Percentiles rank a stretch among this genome's conserved stretches.
Conservation (phyloP, 768 basidiomycete genomes). For the Saitozyma podzolica region DNA sequence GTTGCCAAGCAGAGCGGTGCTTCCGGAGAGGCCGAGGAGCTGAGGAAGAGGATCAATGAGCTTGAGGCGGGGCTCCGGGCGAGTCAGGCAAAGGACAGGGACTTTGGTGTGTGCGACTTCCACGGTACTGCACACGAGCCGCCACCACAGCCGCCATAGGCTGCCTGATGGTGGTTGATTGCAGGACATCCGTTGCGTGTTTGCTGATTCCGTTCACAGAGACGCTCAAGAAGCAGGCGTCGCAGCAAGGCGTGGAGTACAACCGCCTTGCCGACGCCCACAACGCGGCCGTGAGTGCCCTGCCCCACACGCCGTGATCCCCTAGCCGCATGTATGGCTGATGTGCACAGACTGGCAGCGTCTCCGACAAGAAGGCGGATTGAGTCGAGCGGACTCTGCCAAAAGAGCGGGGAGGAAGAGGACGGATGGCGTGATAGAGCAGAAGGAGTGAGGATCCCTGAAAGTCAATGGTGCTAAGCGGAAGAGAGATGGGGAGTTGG, state of each 20-base stretch:
- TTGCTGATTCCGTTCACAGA: conserved; percentile 55
- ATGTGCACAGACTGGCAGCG: conserved; percentile 57
- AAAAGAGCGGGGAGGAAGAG: background rate
- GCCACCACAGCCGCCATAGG: too few relatives aligned
- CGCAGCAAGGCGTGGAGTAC: conserved; percentile 74
- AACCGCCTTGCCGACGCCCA: conserved; percentile 77
- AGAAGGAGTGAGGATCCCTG: background rate
- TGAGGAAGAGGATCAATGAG: conserved; percentile 63
- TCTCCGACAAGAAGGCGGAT: conserved; percentile 68
- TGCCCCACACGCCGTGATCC: background rate
- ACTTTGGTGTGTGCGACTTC: conserved; percentile 60
- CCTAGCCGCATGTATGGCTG: background rate
- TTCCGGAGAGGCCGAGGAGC: conserved; percentile 52
- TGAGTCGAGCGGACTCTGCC: conserved; percentile 39
- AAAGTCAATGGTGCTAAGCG: too few relatives aligned
- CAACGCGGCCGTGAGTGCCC: conserved; percentile 59
- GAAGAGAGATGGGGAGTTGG: too few relatives aligned
- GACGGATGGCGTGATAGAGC: background rate
- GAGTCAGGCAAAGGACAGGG: conserved; percentile 63
- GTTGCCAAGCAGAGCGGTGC: conserved; percentile 40
- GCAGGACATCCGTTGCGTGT: background rate
- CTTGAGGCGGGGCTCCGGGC: conserved; percentile 68
- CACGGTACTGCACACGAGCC: too few relatives aligned
- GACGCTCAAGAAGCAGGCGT: conserved; percentile 77
- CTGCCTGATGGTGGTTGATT: background rate